phyloP scores from a whole-genome alignment of 2,329 filamentous ascomycete species.

The Penicillium vulpinum region DNA sequence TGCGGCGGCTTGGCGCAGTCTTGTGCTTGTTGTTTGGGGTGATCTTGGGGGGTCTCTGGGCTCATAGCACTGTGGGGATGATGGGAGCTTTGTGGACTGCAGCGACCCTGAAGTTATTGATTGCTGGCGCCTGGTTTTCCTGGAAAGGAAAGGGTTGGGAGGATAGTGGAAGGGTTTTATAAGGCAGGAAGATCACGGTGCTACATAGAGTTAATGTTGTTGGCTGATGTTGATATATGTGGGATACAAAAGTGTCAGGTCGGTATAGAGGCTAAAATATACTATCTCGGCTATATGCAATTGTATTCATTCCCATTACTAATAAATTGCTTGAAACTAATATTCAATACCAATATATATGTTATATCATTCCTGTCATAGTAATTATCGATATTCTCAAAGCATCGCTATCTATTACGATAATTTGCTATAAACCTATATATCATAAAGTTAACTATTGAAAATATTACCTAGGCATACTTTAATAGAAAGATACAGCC shows the following conservation, averaged over 20 bases:
- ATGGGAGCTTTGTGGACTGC: constrained; percentile 62
- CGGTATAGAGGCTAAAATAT: neutral
- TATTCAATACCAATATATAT: no score
- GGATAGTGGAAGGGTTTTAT: neutral
- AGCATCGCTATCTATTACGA: no score
- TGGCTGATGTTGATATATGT: neutral
- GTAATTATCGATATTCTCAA: no score
- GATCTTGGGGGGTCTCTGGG: constrained; percentile 56
- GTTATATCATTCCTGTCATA: no score
- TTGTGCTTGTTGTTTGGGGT: constrained; percentile 56
- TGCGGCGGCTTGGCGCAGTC: constrained; percentile 54
- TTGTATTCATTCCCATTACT: neutral
- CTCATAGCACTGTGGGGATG: constrained; percentile 54
- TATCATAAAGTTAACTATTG: no score
- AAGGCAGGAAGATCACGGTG: accelerated
- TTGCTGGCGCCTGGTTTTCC: constrained; percentile 59
- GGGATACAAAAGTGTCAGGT: neutral
- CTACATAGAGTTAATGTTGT: neutral
- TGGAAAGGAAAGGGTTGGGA: constrained; percentile 54
- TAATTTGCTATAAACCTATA: no score
- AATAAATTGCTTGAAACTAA: neutral
- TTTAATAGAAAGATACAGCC: no score
- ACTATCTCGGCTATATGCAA: neutral
- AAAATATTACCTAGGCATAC: no score
- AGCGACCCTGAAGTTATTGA: constrained; percentile 55